These are phyloP conservation scores for Rhododendron molle DNA, from an alignment of 148 eudicot genomes.

Conservation along the genomic window DNA sequence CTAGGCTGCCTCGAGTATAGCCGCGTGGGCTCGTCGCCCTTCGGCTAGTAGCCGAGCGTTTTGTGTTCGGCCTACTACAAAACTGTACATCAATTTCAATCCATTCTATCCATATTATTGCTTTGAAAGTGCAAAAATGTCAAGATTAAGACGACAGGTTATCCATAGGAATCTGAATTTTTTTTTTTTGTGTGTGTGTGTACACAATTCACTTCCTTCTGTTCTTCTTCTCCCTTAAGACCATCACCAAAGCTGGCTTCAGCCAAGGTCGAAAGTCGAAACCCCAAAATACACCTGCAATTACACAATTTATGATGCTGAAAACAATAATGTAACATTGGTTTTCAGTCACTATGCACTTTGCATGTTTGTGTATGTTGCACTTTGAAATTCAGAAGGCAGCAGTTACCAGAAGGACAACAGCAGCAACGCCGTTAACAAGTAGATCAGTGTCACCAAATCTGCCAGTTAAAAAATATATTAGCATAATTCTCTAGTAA, in stretches of 20 bases:
- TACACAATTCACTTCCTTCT: slow-evolving; percentile 62
- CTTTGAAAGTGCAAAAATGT: too few species aligned
- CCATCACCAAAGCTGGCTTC: slow-evolving; percentile 78
- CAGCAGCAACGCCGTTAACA: slow-evolving; percentile 92
- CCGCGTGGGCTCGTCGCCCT: too few species aligned
- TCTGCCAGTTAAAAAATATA: slow-evolving; percentile 32
- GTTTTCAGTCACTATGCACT: not conserved
- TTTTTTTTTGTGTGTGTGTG: not conserved
- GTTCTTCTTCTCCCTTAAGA: slow-evolving; percentile 91
- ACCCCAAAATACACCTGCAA: too few species aligned
- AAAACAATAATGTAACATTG: not conserved
- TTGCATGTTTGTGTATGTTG: not conserved
- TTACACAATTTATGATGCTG: slow-evolving; percentile 20
- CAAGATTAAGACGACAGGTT: not conserved
- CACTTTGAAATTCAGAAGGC: not conserved
- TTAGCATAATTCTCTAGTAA: slow-evolving; percentile 3
- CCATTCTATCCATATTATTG: too few species aligned
- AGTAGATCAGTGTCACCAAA: slow-evolving; percentile 82
- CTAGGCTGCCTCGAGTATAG: too few species aligned
- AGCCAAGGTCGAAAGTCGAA: not conserved
- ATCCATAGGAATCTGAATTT: not conserved
- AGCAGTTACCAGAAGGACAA: slow-evolving; percentile 61
- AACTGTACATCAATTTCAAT: too few species aligned
- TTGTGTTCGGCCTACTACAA: too few species aligned
- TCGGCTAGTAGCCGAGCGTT: too few species aligned